These are phyloP conservation scores for Schizonepeta tenuifolia DNA, from an alignment of 257 asterid genomes.

Conservation along the genomic window DNA sequence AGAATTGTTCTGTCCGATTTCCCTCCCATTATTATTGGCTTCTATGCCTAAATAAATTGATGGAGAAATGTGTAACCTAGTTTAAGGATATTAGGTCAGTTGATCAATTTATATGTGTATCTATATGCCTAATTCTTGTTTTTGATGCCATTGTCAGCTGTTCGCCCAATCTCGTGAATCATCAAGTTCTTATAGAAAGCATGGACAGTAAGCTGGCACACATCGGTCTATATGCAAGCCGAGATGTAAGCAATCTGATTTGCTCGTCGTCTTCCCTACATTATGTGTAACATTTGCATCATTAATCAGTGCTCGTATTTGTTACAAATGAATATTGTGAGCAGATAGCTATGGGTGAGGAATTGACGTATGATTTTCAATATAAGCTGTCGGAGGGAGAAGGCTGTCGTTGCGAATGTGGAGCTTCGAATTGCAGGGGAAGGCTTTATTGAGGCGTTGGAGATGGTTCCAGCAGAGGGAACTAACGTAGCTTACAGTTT, in stretches of 20 bases:
- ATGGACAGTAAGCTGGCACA: constrained; percentile 93
- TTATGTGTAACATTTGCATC: neutral
- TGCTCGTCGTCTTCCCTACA: neutral
- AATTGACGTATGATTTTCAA: constrained; percentile 73
- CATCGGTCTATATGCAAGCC: constrained; percentile 82
- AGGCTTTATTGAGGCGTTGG: constrained; percentile 53
- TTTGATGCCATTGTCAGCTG: constrained; percentile 58
- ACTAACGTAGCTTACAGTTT: constrained; percentile 7
- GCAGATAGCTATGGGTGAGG: constrained; percentile 92
- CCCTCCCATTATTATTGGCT: neutral
- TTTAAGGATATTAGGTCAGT: neutral
- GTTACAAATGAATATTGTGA: constrained; percentile 27
- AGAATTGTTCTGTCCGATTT: neutral
- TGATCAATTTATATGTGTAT: neutral
- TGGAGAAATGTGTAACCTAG: neutral
- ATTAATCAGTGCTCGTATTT: neutral
- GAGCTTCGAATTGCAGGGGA: constrained; percentile 91
- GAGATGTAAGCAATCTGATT: constrained; percentile 68
- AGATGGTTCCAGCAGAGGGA: constrained; percentile 12
- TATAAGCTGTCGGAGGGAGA: constrained; percentile 71
- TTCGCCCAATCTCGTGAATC: constrained; percentile 85
- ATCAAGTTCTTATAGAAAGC: constrained; percentile 96
- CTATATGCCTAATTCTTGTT: neutral
- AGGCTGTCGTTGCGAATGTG: constrained; percentile 82
- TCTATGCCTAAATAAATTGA: neutral